Conservation (phyloP, 1,284 basidiomycete genomes). For the Phylloporus sp. region DNA sequence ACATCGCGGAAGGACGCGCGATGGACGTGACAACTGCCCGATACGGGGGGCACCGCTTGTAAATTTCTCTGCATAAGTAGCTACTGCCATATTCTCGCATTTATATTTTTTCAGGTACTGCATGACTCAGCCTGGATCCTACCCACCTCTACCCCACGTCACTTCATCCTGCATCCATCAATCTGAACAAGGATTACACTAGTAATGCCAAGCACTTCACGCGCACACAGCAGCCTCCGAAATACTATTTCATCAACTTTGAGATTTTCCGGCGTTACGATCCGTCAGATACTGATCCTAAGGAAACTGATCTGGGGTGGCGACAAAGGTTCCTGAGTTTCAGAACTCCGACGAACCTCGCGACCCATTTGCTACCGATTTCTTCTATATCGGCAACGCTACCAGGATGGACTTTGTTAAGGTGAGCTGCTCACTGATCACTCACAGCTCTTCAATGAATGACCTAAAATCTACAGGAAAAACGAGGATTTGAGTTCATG, state of each 20-base stretch:
- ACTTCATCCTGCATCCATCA: slow-evolving; percentile 13
- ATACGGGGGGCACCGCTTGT: no score
- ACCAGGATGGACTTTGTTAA: slow-evolving; percentile 18
- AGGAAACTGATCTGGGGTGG: slow-evolving; percentile 14
- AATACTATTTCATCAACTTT: slow-evolving; percentile 28
- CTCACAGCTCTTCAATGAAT: not conserved
- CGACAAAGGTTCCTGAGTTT: slow-evolving; percentile 22
- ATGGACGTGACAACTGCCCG: no score
- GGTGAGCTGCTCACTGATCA: not conserved
- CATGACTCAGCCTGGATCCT: slow-evolving; percentile 23
- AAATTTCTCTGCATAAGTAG: not conserved
- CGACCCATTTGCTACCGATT: slow-evolving; percentile 17
- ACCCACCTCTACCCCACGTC: slow-evolving; percentile 11
- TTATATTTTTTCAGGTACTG: slow-evolving; percentile 16
- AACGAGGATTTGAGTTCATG: not conserved
- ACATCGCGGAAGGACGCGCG: no score
- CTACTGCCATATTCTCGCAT: not conserved
- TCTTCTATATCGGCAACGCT: slow-evolving; percentile 35
- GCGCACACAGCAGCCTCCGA: slow-evolving; percentile 17
- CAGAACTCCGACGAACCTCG: slow-evolving; percentile 21
- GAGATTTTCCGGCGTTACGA: slow-evolving; percentile 30
- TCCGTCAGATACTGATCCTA: slow-evolving; percentile 18
- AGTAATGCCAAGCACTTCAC: slow-evolving; percentile 15
- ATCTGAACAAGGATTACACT: slow-evolving; percentile 4
- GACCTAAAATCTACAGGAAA: not conserved